These are phyloP conservation scores for Tulasnella sp. DNA, from an alignment of 768 basidiomycete genomes.

Conservation along the genomic window DNA sequence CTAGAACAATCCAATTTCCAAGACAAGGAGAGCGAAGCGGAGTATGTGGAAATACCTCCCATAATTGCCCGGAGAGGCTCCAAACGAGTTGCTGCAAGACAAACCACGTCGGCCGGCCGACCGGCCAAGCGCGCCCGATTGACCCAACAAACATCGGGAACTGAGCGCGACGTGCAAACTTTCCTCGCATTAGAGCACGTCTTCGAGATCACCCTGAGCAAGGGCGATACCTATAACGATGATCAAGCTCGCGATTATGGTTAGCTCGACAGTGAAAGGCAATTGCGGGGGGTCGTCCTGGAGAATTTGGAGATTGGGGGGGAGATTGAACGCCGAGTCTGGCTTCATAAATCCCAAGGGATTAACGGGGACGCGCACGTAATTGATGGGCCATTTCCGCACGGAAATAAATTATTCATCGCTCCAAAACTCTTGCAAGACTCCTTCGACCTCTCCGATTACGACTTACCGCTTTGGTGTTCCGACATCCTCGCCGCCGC, in stretches of 20 bases:
- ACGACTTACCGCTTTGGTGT: background rate
- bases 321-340: background rate
- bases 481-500: background rate
- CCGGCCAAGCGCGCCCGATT: background rate
- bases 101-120: background rate
- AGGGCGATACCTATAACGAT: background rate
- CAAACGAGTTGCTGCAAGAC: background rate
- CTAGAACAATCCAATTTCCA: background rate
- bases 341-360: background rate
- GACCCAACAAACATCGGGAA: background rate
- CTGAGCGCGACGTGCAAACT: background rate
- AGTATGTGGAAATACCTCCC: background rate
- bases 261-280: background rate
- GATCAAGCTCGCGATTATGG: background rate
- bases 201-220: background rate
- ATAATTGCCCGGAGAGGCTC: background rate
- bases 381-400: background rate
- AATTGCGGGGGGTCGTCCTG: background rate
- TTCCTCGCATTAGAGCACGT: background rate
- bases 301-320: background rate
- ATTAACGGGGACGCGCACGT: background rate
- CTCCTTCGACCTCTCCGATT: background rate
- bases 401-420: background rate
- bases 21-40: background rate
- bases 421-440: background rate